Percentiles rank a stretch among this genome's conserved stretches.
Evolutionary conservation across 139 green algal genomes (phyloP).

Genomic region (Chlorella sp.): DNA sequence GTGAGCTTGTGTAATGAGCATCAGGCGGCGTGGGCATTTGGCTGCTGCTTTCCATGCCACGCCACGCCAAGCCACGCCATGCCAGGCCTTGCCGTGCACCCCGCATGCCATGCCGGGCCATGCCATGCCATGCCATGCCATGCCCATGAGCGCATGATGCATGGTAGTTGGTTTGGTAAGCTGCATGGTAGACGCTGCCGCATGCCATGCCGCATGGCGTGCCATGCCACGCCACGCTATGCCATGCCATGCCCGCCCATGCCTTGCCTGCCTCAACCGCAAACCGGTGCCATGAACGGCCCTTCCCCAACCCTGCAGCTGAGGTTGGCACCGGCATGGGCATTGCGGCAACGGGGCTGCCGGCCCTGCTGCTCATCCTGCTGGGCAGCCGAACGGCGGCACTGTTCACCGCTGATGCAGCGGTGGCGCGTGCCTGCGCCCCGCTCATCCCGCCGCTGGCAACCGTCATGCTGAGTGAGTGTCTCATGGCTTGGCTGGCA

Average conservation of each 20-base stretch:
- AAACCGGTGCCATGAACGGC: background rate
- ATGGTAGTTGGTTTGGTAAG: no score
- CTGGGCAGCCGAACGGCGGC: background rate
- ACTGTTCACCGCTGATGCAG: background rate
- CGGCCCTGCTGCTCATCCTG: slow-evolving; percentile 4
- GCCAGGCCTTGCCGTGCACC: no score
- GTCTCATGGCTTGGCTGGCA: background rate
- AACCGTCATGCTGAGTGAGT: slow-evolving; percentile 1
- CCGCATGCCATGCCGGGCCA: background rate
- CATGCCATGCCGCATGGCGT: background rate
- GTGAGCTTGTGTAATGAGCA: background rate
- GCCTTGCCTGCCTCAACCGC: background rate
- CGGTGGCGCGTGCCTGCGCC: background rate
- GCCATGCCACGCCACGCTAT: no score
- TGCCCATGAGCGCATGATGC: no score
- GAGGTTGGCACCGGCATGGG: slow-evolving; percentile 15
- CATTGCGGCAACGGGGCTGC: background rate
- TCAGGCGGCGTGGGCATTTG: no score
- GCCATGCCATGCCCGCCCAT: background rate
- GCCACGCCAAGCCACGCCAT: background rate
- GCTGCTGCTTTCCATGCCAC: no score
- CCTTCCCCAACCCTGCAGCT: background rate
- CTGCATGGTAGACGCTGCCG: no score
- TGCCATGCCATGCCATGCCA: background rate
- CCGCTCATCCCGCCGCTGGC: slow-evolving; percentile 15